Evolutionary conservation across 106 monocot genomes (phyloP).

Genomic region (Dendrobium officinale): DNA sequence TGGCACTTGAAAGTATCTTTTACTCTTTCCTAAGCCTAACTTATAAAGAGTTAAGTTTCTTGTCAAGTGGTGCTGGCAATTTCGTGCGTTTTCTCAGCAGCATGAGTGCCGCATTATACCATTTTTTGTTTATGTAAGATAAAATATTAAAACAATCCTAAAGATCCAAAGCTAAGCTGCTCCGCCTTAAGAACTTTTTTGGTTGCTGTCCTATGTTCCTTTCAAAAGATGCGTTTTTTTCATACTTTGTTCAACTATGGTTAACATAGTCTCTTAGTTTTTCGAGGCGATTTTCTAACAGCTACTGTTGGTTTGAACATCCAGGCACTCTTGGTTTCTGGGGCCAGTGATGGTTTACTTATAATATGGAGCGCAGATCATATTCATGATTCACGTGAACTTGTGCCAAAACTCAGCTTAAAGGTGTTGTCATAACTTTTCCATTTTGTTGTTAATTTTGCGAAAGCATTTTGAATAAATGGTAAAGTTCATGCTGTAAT

Average conservation of each 20-base stretch:
- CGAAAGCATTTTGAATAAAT: not conserved
- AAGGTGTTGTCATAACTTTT: constrained; percentile 40
- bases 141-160: not conserved
- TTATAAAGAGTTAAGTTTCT: not conserved
- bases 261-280: not conserved
- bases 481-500: not conserved
- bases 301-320: constrained; percentile 11
- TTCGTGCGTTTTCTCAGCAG: not conserved
- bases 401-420: constrained; percentile 87
- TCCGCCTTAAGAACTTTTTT: not conserved
- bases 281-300: not conserved
- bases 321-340: constrained; percentile 93
- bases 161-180: not conserved
- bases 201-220: not conserved
- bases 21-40: not conserved
- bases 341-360: constrained; percentile 91
- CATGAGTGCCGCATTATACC: not conserved
- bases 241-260: not conserved
- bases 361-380: constrained; percentile 95
- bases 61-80: not conserved
- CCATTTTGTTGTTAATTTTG: constrained; percentile 6
- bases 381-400: constrained; percentile 92
- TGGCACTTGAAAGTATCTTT: not conserved
- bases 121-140: not conserved
- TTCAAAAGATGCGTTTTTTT: not conserved